Conservation (phyloP, 2,329 filamentous ascomycete species). For the Apiospora malaysiana region DNA sequence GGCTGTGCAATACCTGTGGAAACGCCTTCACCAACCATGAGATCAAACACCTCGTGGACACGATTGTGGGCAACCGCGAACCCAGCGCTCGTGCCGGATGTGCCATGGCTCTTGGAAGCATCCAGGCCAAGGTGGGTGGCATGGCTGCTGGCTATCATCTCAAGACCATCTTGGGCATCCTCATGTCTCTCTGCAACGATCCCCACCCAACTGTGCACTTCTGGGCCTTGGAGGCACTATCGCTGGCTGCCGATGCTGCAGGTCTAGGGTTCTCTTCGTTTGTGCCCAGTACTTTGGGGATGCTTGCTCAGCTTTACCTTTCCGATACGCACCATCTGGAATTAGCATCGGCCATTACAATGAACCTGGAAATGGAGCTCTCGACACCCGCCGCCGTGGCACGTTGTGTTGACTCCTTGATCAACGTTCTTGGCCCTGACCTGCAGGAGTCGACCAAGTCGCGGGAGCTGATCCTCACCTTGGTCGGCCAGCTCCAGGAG, state of each 20-base stretch:
- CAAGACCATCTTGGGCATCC: slow-evolving; percentile 94
- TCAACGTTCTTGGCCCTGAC: slow-evolving; percentile 95
- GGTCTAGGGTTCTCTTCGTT: slow-evolving; percentile 91
- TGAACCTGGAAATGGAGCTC: slow-evolving; percentile 87
- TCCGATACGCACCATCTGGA: slow-evolving; percentile 91
- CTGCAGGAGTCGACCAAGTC: slow-evolving; percentile 91
- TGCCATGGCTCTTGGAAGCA: slow-evolving; percentile 89
- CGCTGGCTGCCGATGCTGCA: slow-evolving; percentile 86
- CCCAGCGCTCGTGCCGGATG: slow-evolving; percentile 93
- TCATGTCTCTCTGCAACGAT: slow-evolving; percentile 98
- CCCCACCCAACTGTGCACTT: slow-evolving; percentile 95
- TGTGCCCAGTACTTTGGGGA: slow-evolving; percentile 87
- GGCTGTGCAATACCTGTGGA: slow-evolving; percentile 83
- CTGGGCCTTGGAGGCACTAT: slow-evolving; percentile 90
- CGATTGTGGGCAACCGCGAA: slow-evolving; percentile 91
- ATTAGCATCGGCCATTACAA: slow-evolving; percentile 77
- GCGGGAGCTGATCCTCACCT: slow-evolving; percentile 86
- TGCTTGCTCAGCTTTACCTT: slow-evolving; percentile 92
- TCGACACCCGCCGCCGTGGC: slow-evolving; percentile 83
- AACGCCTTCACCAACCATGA: slow-evolving; percentile 88
- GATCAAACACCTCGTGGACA: slow-evolving; percentile 91
- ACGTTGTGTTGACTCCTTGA: slow-evolving; percentile 89
- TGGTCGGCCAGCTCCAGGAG: slow-evolving; percentile 82
- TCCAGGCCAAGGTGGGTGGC: slow-evolving; percentile 93
- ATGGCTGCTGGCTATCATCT: slow-evolving; percentile 97